phyloP scores from a whole-genome alignment of 176 grass and related monocot species.

The Cenchrus purpureus region DNA sequence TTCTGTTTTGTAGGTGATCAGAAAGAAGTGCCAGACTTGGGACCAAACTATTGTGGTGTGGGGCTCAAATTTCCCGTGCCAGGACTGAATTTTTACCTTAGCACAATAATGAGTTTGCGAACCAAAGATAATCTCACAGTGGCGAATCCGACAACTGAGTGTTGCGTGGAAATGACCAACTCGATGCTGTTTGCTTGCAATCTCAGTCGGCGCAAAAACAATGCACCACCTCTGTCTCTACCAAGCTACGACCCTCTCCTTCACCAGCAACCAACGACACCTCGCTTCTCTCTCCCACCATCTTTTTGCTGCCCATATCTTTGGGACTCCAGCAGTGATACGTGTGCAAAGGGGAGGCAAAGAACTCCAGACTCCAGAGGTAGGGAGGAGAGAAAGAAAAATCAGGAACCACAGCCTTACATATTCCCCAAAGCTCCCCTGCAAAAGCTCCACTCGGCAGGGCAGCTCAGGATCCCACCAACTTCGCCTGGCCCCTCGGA shows the following conservation, averaged over 20 bases:
- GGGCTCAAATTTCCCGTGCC: background rate
- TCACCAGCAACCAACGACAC: background rate
- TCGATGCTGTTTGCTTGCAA: conserved; percentile 38
- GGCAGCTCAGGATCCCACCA: conserved; percentile 55
- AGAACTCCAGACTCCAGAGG: background rate
- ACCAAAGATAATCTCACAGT: background rate
- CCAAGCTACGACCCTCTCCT: background rate
- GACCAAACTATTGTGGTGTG: background rate
- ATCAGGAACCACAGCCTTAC: conserved; percentile 34
- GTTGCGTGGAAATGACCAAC: conserved; percentile 52
- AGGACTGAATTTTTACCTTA: background rate
- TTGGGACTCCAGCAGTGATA: conserved; percentile 5
- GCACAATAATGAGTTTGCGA: no score
- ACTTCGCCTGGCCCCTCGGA: conserved; percentile 29
- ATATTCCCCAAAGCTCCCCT: conserved; percentile 40
- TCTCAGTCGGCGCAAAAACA: conserved; percentile 27
- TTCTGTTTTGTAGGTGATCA: background rate
- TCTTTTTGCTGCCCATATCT: conserved; percentile 35
- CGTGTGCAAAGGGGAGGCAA: background rate
- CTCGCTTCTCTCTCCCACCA: background rate
- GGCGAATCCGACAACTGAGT: conserved; percentile 16
- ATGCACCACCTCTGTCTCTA: conserved; percentile 17
- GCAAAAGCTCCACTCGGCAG: conserved; percentile 52
- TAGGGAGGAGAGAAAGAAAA: conserved; percentile 26
- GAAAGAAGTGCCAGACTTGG: background rate